phyloP scores from a whole-genome alignment of 495 filamentous ascomycete genomes.

The Penicillium coprophilum region DNA sequence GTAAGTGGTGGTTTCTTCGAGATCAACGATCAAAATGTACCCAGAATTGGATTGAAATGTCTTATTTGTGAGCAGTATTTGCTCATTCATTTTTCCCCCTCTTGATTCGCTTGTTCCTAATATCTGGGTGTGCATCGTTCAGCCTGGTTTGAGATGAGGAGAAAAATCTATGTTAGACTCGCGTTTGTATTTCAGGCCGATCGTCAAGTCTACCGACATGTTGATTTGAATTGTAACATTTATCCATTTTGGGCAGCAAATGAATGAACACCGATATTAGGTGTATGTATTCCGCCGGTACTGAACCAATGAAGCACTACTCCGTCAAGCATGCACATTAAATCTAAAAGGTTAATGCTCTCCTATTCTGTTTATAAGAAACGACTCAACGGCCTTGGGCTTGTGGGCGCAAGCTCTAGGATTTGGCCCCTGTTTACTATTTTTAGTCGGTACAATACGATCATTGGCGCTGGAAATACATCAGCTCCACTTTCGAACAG shows the following conservation, averaged over 20 bases:
- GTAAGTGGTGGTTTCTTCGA: too few relatives aligned
- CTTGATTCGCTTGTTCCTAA: background rate
- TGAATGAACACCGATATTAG: background rate
- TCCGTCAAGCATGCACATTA: background rate
- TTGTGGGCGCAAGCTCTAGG: background rate
- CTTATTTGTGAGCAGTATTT: background rate
- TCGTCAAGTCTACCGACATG: background rate
- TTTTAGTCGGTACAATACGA: slow-evolving; percentile 7
- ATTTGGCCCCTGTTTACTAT: slow-evolving; percentile 11
- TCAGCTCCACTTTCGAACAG: slow-evolving; percentile 5
- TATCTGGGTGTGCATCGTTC: background rate
- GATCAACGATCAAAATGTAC: background rate
- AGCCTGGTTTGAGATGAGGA: background rate
- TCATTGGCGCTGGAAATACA: slow-evolving; percentile 3
- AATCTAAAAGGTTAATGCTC: background rate
- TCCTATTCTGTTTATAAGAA: background rate
- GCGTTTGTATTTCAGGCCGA: background rate
- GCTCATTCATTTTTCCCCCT: background rate
- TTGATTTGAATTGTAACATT: background rate
- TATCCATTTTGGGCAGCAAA: background rate
- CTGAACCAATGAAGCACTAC: background rate
- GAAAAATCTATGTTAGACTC: background rate
- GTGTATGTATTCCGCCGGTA: background rate
- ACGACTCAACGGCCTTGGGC: background rate
- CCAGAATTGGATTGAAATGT: background rate